These are phyloP conservation scores for Salix caprea DNA, from an alignment of 345 rosid genomes.

Conservation along the genomic window DNA sequence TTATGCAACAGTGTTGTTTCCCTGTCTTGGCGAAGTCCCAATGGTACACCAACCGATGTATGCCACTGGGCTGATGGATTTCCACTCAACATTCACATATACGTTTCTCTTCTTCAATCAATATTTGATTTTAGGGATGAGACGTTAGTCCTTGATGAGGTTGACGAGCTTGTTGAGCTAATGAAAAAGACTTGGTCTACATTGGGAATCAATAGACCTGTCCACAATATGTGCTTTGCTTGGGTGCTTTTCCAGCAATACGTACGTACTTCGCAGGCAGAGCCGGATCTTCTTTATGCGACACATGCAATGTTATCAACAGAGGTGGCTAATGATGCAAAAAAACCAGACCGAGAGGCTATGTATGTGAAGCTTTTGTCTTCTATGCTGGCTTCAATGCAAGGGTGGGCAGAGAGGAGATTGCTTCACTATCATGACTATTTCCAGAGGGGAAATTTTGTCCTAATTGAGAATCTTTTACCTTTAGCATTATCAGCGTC, in stretches of 20 bases:
- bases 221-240: conserved; percentile 74
- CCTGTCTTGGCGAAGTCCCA: conserved; percentile 61
- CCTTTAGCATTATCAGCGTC: conserved; percentile 65
- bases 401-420: conserved; percentile 82
- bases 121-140: conserved; percentile 74
- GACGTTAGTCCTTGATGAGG: conserved; percentile 78
- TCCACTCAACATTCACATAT: conserved; percentile 74
- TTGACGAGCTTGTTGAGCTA: conserved; percentile 78
- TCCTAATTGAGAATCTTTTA: conserved; percentile 58
- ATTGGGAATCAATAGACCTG: conserved; percentile 57
- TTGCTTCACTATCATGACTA: conserved; percentile 64
- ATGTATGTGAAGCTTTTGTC: conserved; percentile 52
- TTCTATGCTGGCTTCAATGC: conserved; percentile 62
- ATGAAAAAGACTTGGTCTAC: conserved; percentile 94
- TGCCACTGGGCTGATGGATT: conserved; percentile 97
- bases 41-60: conserved; percentile 57
- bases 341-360: conserved; percentile 59
- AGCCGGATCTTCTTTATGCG: conserved; percentile 73
- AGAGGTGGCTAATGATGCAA: conserved; percentile 75
- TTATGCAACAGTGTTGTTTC: conserved; percentile 66
- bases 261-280: conserved; percentile 53
- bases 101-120: conserved; percentile 56
- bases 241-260: conserved; percentile 93
- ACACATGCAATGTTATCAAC: conserved; percentile 60
- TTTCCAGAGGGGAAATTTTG: conserved; percentile 57